phyloP scores from a whole-genome alignment of 1,284 basidiomycete genomes.

The Vanrija sp. region DNA sequence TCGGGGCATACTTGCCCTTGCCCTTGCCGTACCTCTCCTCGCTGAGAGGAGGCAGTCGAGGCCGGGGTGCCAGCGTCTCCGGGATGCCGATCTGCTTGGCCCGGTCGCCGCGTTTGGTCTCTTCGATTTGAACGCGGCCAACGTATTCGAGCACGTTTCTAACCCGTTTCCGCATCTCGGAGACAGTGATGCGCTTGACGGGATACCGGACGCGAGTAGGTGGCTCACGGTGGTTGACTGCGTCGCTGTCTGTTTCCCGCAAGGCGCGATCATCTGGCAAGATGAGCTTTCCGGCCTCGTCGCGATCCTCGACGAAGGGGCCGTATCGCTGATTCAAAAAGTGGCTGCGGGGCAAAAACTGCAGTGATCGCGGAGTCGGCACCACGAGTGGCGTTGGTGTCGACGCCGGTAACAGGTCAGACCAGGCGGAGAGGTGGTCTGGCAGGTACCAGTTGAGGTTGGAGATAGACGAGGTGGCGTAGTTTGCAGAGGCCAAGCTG shows the following conservation, averaged over 20 bases:
- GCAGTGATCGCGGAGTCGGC: slow-evolving; percentile 45
- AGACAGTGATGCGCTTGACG: slow-evolving; percentile 84
- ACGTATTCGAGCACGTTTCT: slow-evolving; percentile 86
- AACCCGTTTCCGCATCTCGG: slow-evolving; percentile 95
- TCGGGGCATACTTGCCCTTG: not conserved
- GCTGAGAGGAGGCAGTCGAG: slow-evolving; percentile 6
- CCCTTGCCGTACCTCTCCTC: slow-evolving; percentile 3
- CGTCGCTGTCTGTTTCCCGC: slow-evolving; percentile 29
- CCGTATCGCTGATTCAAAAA: slow-evolving; percentile 37
- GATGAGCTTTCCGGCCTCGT: slow-evolving; percentile 29
- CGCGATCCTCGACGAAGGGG: slow-evolving; percentile 34
- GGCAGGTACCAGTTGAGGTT: slow-evolving; percentile 76
- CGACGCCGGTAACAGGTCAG: slow-evolving; percentile 73
- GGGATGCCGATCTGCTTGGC: slow-evolving; percentile 59
- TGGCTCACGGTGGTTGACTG: slow-evolving; percentile 61
- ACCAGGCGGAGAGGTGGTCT: slow-evolving; percentile 86
- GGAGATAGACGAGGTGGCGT: slow-evolving; percentile 29
- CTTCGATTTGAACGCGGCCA: slow-evolving; percentile 60
- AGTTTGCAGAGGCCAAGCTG: slow-evolving; percentile 28
- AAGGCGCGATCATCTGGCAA: slow-evolving; percentile 26
- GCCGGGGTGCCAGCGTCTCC: slow-evolving; percentile 6
- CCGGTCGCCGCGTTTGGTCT: slow-evolving; percentile 65
- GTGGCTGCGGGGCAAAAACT: slow-evolving; percentile 35
- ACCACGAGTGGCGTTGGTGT: slow-evolving; percentile 72
- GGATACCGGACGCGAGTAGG: slow-evolving; percentile 94